Percentiles rank a stretch among this genome's conserved stretches.
Evolutionary conservation across 2,329 filamentous ascomycete species (phyloP).

Genomic region (Rutstroemia sp.): DNA sequence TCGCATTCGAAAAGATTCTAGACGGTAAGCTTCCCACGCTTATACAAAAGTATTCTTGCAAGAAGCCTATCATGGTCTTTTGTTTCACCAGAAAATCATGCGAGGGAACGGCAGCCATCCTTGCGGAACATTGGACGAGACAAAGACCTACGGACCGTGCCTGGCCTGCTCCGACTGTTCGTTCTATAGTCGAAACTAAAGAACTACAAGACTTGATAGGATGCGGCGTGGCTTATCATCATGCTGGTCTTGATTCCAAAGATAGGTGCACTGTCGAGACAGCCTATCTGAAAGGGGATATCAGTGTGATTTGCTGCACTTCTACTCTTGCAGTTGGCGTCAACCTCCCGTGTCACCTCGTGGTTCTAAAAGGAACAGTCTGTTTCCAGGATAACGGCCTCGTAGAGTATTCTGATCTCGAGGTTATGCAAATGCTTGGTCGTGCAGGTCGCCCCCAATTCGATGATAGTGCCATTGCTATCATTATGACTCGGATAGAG

Average conservation of each 20-base stretch:
- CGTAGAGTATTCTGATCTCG: constrained; percentile 72
- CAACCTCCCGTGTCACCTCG: constrained; percentile 76
- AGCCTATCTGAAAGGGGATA: constrained; percentile 61
- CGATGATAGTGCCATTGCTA: constrained; percentile 65
- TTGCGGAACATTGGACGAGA: constrained; percentile 59
- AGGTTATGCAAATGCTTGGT: constrained; percentile 87
- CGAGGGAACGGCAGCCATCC: constrained; percentile 56
- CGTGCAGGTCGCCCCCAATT: constrained; percentile 80
- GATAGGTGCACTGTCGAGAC: constrained; percentile 63
- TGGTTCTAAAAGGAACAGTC: constrained; percentile 74
- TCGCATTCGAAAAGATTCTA: constrained; percentile 65
- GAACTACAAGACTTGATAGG: constrained; percentile 47
- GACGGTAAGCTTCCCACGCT: constrained; percentile 58
- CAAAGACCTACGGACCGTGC: constrained; percentile 43
- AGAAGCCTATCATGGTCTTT: constrained; percentile 77
- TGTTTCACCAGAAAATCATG: constrained; percentile 71
- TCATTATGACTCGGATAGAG: constrained; percentile 68
- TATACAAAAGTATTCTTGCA: constrained; percentile 57
- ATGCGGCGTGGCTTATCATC: constrained; percentile 70
- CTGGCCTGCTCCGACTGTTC: constrained; percentile 54
- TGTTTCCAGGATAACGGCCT: constrained; percentile 52
- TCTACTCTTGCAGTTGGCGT: constrained; percentile 79
- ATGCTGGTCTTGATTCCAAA: constrained; percentile 60
- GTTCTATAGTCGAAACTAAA: constrained; percentile 45
- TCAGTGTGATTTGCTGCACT: constrained; percentile 79